Evolutionary conservation across 1,139 yeast genomes (phyloP).

Genomic region (Geotrichum phurueaensis): DNA sequence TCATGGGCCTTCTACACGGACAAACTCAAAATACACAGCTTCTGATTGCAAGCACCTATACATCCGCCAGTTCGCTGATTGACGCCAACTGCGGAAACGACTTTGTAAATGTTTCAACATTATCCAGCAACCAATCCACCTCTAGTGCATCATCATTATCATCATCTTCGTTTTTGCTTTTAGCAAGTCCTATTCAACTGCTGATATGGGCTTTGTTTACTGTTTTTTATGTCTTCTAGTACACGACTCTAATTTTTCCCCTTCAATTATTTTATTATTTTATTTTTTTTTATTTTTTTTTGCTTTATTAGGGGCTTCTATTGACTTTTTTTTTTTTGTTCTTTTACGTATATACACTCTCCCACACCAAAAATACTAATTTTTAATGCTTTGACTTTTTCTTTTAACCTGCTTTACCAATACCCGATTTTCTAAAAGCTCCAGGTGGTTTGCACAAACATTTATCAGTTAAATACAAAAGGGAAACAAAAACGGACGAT

Average conservation of each 20-base stretch:
- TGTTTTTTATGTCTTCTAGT: not conserved
- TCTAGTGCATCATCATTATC: not conserved
- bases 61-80: constrained; percentile 27
- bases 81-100: constrained; percentile 22
- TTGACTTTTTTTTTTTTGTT: not conserved
- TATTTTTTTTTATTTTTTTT: not conserved
- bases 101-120: constrained; percentile 18
- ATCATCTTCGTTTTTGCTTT: not conserved
- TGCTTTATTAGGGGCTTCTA: not conserved
- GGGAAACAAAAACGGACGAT: too few species aligned
- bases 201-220: not conserved
- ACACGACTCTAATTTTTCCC: not conserved
- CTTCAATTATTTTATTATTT: not conserved
- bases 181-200: not conserved
- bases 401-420: not conserved
- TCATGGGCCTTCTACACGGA: constrained; percentile 28
- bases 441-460: too few species aligned
- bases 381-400: not conserved
- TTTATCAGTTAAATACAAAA: too few species aligned
- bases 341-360: not conserved
- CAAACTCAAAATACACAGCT: constrained; percentile 25
- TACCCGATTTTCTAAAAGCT: too few species aligned
- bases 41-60: constrained; percentile 29
- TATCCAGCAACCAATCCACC: not conserved
- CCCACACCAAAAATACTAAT: not conserved